These are phyloP conservation scores for Ogataea glucozyma DNA, from an alignment of 805 yeast genomes.

Conservation along the genomic window DNA sequence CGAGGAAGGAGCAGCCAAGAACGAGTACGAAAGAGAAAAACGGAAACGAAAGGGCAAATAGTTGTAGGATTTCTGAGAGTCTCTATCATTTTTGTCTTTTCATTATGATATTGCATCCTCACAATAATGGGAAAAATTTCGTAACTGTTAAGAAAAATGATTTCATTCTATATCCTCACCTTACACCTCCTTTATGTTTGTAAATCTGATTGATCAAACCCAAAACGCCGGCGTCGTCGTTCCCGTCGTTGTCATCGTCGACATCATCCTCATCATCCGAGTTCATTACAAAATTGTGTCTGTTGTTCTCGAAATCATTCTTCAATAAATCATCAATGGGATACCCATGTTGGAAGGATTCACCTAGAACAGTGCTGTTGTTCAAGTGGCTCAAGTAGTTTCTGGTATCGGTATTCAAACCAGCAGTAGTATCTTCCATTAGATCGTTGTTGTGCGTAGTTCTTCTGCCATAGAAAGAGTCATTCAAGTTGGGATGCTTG, in stretches of 20 bases:
- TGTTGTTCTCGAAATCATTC: slow-evolving; percentile 14
- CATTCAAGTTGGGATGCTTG: slow-evolving; percentile 15
- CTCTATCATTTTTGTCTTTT: not conserved
- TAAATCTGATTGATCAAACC: slow-evolving; percentile 83
- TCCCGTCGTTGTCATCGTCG: slow-evolving; percentile 38
- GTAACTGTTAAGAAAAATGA: not conserved
- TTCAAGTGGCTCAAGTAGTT: slow-evolving; percentile 27
- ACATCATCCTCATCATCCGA: slow-evolving; percentile 18
- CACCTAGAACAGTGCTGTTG: slow-evolving; percentile 42
- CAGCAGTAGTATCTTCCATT: slow-evolving; percentile 35
- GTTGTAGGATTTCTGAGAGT: not conserved
- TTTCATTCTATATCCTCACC: slow-evolving; percentile 3
- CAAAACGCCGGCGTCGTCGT: slow-evolving; percentile 45
- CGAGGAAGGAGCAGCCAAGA: slow-evolving; percentile 93
- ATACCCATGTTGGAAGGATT: slow-evolving; percentile 42
- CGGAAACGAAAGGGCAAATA: slow-evolving; percentile 54
- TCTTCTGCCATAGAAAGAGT: slow-evolving; percentile 19
- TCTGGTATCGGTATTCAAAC: slow-evolving; percentile 27
- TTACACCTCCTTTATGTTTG: slow-evolving; percentile 42
- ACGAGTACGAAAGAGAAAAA: slow-evolving; percentile 86
- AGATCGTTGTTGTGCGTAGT: slow-evolving; percentile 13
- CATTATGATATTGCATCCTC: not conserved
- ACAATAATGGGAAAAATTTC: not conserved
- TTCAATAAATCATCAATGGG: slow-evolving; percentile 30
- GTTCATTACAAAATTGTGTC: not conserved